Evolutionary conservation across 768 basidiomycete species (phyloP), one percentile per base, ranked within the genome.

Genomic region (Leucosporidium scottii): DNA sequence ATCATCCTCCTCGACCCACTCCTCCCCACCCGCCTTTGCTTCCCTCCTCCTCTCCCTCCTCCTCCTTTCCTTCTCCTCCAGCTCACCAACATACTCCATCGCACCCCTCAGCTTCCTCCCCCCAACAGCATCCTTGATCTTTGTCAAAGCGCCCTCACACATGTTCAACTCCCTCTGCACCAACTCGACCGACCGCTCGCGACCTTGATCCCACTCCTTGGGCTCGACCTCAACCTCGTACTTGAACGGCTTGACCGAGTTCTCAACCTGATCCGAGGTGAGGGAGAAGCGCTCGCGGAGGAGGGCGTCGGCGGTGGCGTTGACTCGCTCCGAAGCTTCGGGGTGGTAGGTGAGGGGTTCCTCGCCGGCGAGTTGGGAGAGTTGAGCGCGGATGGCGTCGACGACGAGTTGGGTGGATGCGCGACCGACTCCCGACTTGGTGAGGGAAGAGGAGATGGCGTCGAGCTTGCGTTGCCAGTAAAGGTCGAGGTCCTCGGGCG

Each of bases 221-320:
- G 85, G 83, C 70, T 97, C 93, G 20, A 97, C 88, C 77, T 99
- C 96, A 31, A 98, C 87, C 76, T 98, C 94, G 76, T 96, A 94
- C 81, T 99, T 99, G 84, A 86, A 97, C 34, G 94, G 96, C 79
- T 99, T 99, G 82, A 99, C 97, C 79, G 91, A 94, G 78, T 98
- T 99, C 64, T 99, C 96, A 21, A 99, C 94, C 79, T 98, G 94
- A 77, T 99, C 96, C 7, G 91, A 88, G n/a, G 96, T 92, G 64
- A 94, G 80, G 21, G 91, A 89, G 65, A 97, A 89, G 9, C 94
- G 85, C 75, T 98, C 94, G 66, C 94, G 84, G 61, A 99, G 80
- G 76, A 99, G 93, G 78, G 83, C 85, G 79, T 98, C 93, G 15
- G 90, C 90, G 77, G 97, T 96, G 75, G 94, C 84, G 65, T 90